Evolutionary conservation across 331 rosid species (phyloP).

Genomic region (Phaseolus coccineus): DNA sequence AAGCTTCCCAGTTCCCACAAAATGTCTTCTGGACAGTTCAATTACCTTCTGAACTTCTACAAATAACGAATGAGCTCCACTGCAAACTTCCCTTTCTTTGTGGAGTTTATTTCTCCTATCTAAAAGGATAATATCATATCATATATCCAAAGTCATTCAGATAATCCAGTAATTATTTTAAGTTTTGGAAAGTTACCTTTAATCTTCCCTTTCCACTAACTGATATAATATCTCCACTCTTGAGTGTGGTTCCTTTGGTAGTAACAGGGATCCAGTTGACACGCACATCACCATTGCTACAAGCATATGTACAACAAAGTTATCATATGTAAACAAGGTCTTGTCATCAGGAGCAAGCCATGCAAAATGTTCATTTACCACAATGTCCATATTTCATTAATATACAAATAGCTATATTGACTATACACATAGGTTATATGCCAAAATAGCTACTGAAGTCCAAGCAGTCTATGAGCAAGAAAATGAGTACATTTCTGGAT

Average conservation of each 20-base stretch:
- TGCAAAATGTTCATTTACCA: constrained; percentile 1
- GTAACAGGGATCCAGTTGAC: constrained; percentile 82
- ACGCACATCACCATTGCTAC: constrained; percentile 85
- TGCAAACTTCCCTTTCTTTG: constrained; percentile 91
- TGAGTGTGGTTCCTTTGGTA: constrained; percentile 76
- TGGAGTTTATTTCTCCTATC: constrained; percentile 87
- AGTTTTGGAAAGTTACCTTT: constrained; percentile 60
- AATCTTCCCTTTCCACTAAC: constrained; percentile 88
- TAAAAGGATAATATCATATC: neutral
- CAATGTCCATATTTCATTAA: constrained; percentile 4
- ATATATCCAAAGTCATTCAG: constrained; percentile 25
- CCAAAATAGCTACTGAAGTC: neutral
- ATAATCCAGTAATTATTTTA: constrained; percentile 34
- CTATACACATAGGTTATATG: neutral
- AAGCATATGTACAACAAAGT: constrained; percentile 12
- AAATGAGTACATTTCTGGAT: neutral
- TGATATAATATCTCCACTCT: constrained; percentile 87
- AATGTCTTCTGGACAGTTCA: neutral
- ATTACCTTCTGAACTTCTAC: constrained; percentile 43
- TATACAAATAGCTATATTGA: neutral
- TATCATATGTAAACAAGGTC: neutral
- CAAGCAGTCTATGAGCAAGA: neutral
- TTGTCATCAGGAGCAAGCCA: neutral
- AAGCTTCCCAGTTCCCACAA: neutral
- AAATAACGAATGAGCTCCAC: constrained; percentile 81